Conservation (phyloP, 805 yeast species). For the Yarrowia hollandica region DNA sequence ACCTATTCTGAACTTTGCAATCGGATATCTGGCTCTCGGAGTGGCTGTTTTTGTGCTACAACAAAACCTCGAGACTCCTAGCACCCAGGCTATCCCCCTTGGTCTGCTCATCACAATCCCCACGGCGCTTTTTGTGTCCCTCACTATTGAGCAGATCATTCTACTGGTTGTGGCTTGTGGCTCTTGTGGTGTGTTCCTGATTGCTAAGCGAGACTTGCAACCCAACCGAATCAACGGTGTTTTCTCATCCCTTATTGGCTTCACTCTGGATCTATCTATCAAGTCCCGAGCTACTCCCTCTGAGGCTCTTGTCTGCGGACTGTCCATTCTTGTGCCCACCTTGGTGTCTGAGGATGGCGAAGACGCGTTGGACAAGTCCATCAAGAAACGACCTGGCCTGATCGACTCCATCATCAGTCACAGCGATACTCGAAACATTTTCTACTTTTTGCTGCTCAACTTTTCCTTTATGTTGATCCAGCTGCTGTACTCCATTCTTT, state of each 20-base stretch:
- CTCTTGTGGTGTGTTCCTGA: slow-evolving; percentile 39
- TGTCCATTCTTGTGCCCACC: slow-evolving; percentile 33
- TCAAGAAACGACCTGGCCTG: slow-evolving; percentile 12
- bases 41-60: slow-evolving; percentile 30
- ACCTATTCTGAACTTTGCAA: background rate
- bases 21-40: slow-evolving; percentile 32
- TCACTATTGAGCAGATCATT: slow-evolving; percentile 30
- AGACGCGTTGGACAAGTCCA: slow-evolving; percentile 4
- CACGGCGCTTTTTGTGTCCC: slow-evolving; percentile 29
- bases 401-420: slow-evolving; percentile 48
- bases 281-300: slow-evolving; percentile 31
- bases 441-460: slow-evolving; percentile 80
- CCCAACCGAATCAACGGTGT: slow-evolving; percentile 37
- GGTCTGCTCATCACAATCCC: slow-evolving; percentile 31
- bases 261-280: slow-evolving; percentile 32
- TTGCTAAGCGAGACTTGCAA: slow-evolving; percentile 37
- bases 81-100: slow-evolving; percentile 20
- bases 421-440: slow-evolving; percentile 81
- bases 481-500: slow-evolving; percentile 83
- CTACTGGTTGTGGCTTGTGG: slow-evolving; percentile 37
- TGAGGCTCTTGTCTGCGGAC: slow-evolving; percentile 31
- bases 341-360: slow-evolving; percentile 8
- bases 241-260: slow-evolving; percentile 32
- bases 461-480: slow-evolving; percentile 94
- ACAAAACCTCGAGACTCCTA: slow-evolving; percentile 17